Evolutionary conservation across 1,284 basidiomycete species (phyloP), one percentile per base, ranked within the genome.

Genomic region (Erythrobasidium hasegawianum): DNA sequence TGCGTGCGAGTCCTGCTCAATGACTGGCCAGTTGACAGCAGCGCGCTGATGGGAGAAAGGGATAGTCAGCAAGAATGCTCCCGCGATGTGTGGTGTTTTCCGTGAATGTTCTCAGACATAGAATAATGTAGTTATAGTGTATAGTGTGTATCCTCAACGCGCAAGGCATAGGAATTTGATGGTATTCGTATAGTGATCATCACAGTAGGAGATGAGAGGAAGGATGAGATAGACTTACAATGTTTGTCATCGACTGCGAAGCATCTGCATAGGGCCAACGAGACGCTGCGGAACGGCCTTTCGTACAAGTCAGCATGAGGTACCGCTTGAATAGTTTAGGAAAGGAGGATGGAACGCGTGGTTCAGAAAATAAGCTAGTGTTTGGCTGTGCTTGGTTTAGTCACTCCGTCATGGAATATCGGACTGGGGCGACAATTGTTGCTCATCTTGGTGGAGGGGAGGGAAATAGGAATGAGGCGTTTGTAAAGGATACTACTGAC

Each of bases 341-440:
- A 22, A 29, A 0, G 38, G 39, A 50, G 4, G 45, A 29, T 7
- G 16, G 16, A 24, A 14, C 43, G 43, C 16, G 43, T 47, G 14
- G 16, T 47, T 2, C 22, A 27, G 22, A 39, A 67, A 68, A 68
- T 71, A 68, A 47, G 20, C 41, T 52, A 56, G 49, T 57, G 68
- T 70, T 72, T 71, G 71, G 71, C 52, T 68, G 65, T 62, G 59
- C 65, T 59, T 64, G 54, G 40, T 53, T 26, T 71, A 70, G 70
- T 72, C 70, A 50, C 64, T 57, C 70, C 70, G 62, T 70, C 69
- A 71, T 50, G 59, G 57, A 43, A 43, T 50, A 54, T 74, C 69
- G 59, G 73, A 71, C 70, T 73, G 73, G 73, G 73, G 73, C 73
- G 73, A 74, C 73, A 73, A 68, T 41, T 62, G 45, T 57, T 64